Evolutionary conservation across 2,329 filamentous ascomycete genomes (phyloP), one percentile per base, ranked within the genome.

Genomic region (Beauveria sp.): DNA sequence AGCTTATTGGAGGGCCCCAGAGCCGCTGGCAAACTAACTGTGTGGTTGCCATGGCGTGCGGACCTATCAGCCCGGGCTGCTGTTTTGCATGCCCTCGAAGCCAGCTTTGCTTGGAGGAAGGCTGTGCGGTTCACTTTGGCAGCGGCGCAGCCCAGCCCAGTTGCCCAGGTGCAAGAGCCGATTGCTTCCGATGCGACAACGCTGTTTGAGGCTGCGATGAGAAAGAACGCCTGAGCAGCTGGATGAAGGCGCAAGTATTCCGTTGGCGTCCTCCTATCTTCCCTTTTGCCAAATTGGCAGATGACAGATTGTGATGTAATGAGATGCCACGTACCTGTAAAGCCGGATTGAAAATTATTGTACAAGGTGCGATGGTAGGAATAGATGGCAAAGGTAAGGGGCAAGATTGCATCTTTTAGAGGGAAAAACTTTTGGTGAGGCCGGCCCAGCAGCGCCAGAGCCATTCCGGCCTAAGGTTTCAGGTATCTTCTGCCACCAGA

Each of bases 391-490:
- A 46, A 56, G 26, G 47, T 61, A 38, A 49, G 59, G 68, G 66
- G 62, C 65, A 62, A 70, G 65, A 20, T 57, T 38, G 30, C 26
- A 53, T 52, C 24, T 30, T 26, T n/a, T 7, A 26, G 42, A 63
- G 65, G 63, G 63, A 47, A 67, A 70, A 72, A 72, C 67, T 69
- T 71, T 72, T 70, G 67, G 64, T 63, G 62, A 57, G 51, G 53
- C 43, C 28, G 43, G 42, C 45, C 52, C 46, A 52, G 52, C 46
- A 52, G 34, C 46, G 51, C 43, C 43, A 38, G 49, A 51, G 60
- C 61, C 14, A 30, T 70, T 67, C 64, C 62, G 65, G 72, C 71
- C 72, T 73, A 70, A 73, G 69, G 67, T 72, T 67, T 74, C 68
- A 73, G 70, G 72, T 71, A 68, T 64, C 26, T 24, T 46, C 50